Evolutionary conservation across 2,329 filamentous ascomycete genomes (phyloP).

Genomic region (Simplicillium aogashimaense): DNA sequence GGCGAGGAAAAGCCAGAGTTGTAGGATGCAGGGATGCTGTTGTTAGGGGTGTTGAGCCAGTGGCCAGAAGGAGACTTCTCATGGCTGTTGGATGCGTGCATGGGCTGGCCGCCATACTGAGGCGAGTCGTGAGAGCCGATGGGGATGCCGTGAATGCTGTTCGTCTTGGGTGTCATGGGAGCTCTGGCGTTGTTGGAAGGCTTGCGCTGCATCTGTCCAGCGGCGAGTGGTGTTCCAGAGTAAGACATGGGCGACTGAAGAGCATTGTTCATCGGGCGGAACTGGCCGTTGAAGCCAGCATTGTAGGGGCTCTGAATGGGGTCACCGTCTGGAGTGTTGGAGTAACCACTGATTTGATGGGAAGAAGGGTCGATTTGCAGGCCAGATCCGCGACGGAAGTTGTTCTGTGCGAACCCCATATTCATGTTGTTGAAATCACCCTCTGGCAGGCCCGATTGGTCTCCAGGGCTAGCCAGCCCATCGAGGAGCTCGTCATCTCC

Average conservation of each 20-base stretch:
- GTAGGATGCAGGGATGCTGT: conserved; percentile 72
- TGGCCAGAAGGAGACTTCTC: conserved; percentile 77
- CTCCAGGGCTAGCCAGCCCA: conserved; percentile 48
- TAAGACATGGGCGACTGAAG: conserved; percentile 30
- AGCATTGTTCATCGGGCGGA: conserved; percentile 54
- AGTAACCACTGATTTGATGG: conserved; percentile 66
- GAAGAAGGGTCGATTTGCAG: conserved; percentile 52
- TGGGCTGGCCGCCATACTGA: conserved; percentile 68
- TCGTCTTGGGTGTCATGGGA: conserved; percentile 82
- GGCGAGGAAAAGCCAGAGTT: conserved; percentile 87
- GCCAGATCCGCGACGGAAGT: conserved; percentile 47
- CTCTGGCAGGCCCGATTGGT: conserved; percentile 38
- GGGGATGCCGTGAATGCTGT: conserved; percentile 61
- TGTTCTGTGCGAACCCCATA: conserved; percentile 46
- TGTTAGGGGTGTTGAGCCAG: conserved; percentile 77
- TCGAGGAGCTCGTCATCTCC: conserved; percentile 85
- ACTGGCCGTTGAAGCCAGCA: conserved; percentile 71
- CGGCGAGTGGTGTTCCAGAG: conserved; percentile 27
- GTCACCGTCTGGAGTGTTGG: conserved; percentile 82
- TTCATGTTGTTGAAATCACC: conserved; percentile 48
- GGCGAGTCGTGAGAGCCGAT: conserved; percentile 58
- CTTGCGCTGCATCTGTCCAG: conserved; percentile 59
- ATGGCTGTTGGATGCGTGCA: conserved; percentile 59
- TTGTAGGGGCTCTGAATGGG: conserved; percentile 88
- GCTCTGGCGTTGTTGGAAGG: conserved; percentile 59